Evolutionary conservation across 2,329 filamentous ascomycete genomes (phyloP), one percentile per base, ranked within the genome.

Genomic region (Botrytis fabae): DNA sequence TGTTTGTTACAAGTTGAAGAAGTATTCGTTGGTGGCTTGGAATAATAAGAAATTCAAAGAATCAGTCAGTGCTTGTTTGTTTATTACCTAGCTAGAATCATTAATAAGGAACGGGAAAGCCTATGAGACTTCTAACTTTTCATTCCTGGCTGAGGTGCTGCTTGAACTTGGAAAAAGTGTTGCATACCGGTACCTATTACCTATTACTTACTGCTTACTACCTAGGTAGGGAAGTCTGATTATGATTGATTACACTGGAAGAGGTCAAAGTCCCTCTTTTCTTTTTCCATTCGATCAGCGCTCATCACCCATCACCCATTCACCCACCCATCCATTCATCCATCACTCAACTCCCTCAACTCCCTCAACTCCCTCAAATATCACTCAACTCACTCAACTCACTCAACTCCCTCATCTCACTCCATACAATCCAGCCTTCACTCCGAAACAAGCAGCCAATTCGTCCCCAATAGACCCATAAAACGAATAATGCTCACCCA

Each of bases 21-120:
- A 60, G 75, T 64, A 38, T 73, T 70, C 69, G 64, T 65, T 74
- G 62, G 62, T 35, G 28, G 38, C 40, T 65, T 4, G 20, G 42
- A 48, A 28, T 48, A 48, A 22, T 35, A 35, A 14, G 28, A 32
- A 25, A 64, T 44, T 35, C 42, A 46, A 44, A 28, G 18, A 38
- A 38, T 38, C 38, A 63, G 44, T 28, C n/a, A 63, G 61, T 63
- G 40, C 42, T 28, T 64, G n/a, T 22, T 22, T 40, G 51, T 57
- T 57, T 32, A 57, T 57, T 32, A 14, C 48, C 48, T 54, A 54
- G 48, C 4, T 2, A n/a, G 59, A 61, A 61, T 9, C 8, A 28
- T 57, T 18, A 61, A n/a, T 40, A 25, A 61, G 35, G 22, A 8
- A 61, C 38, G 25, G 35, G 25, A 62, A 62, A 63, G 61, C 61